Conservation (phyloP, 805 yeast genomes). For the Suhomyces xylopsoci region DNA sequence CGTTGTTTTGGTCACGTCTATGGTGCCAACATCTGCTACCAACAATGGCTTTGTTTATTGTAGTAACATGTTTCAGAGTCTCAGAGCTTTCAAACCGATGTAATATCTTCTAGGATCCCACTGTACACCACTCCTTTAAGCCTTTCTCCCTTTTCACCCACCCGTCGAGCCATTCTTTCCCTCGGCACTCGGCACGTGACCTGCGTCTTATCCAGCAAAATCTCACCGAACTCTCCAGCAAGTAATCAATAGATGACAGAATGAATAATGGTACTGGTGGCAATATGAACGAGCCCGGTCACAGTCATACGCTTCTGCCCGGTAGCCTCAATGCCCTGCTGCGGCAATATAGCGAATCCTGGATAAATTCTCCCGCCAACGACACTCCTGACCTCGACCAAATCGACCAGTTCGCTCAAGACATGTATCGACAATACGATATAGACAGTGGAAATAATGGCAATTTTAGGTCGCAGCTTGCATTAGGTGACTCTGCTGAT, state of each 20-base stretch:
- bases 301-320: not conserved
- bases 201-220: not conserved
- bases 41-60: no score
- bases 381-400: conserved; percentile 2
- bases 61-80: no score
- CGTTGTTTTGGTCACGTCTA: not conserved
- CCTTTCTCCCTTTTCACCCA: no score
- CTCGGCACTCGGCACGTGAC: not conserved
- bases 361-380: not conserved
- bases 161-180: no score
- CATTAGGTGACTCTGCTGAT: not conserved
- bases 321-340: not conserved
- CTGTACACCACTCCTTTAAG: no score
- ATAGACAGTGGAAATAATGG: not conserved
- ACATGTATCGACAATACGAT: conserved; percentile 1
- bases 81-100: no score
- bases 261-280: not conserved
- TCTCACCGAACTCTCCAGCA: not conserved
- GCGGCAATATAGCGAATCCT: not conserved
- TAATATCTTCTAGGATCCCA: no score
- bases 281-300: not conserved
- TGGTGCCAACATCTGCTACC: not conserved
- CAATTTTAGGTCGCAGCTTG: not conserved
- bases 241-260: not conserved
- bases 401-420: conserved; percentile 1